phyloP scores from a whole-genome alignment of 2,329 filamentous ascomycete genomes.

The Ascochyta clinopodiicola region DNA sequence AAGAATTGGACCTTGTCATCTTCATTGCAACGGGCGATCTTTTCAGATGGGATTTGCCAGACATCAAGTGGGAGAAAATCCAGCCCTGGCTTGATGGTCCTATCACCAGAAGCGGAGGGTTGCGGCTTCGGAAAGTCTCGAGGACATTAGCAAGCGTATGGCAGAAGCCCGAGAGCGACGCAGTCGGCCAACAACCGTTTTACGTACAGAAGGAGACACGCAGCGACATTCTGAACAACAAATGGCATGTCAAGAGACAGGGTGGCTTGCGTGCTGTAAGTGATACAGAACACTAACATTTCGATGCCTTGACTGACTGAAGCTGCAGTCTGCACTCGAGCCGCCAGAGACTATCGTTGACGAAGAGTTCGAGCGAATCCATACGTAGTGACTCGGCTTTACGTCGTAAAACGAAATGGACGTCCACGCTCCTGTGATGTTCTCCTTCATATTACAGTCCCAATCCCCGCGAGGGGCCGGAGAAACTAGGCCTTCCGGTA shows the following conservation, averaged over 20 bases:
- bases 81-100: constrained; percentile 36
- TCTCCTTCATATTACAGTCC: not conserved
- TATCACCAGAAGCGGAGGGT: constrained; percentile 9
- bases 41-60: constrained; percentile 38
- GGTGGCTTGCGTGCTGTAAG: constrained; percentile 28
- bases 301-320: not conserved
- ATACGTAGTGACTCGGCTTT: constrained; percentile 6
- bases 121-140: constrained; percentile 25
- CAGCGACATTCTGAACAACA: constrained; percentile 1
- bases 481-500: constrained; percentile 11
- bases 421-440: not conserved
- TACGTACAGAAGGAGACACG: constrained; percentile 35
- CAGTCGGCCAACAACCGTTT: constrained; percentile 18
- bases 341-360: constrained; percentile 15
- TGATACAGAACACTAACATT: not conserved
- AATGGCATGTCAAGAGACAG: constrained; percentile 26
- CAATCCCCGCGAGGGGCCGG: constrained; percentile 9
- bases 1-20: constrained; percentile 33
- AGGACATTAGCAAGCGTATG: constrained; percentile 25
- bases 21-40: constrained; percentile 30
- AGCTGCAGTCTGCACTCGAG: constrained; percentile 6
- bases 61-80: constrained; percentile 32
- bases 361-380: constrained; percentile 22
- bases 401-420: not conserved
- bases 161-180: constrained; percentile 5